Evolutionary conservation across 805 yeast genomes (phyloP).

Genomic region (Candida maris): DNA sequence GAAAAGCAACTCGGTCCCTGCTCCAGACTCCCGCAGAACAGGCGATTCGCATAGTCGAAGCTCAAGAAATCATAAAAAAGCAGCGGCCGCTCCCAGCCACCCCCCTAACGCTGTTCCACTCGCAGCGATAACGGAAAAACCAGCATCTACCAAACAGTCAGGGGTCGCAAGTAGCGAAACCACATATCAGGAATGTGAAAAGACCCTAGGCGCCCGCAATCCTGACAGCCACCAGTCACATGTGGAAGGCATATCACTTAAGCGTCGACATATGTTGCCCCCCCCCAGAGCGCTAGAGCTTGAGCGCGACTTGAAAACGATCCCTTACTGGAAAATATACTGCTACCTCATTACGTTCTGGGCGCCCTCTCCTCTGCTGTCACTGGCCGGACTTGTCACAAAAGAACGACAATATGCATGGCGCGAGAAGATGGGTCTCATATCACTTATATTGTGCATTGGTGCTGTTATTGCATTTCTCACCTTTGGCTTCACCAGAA

Average conservation of each 20-base stretch:
- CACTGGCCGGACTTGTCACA: conserved; percentile 70
- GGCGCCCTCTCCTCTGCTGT: conserved; percentile 78
- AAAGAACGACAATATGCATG: conserved; percentile 89
- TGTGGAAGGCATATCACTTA: no score
- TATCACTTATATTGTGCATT: conserved; percentile 66
- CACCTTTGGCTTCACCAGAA: conserved; percentile 84
- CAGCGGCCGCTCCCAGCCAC: neutral
- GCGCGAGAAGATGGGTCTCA: conserved; percentile 90
- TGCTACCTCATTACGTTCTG: conserved; percentile 83
- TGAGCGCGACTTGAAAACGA: conserved; percentile 18
- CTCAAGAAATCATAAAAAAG: neutral
- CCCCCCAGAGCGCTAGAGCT: conserved; percentile 22
- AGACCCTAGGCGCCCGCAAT: conserved; percentile 7
- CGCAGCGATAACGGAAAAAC: neutral
- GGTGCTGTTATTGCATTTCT: conserved; percentile 81
- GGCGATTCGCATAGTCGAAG: no score
- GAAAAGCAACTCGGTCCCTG: neutral
- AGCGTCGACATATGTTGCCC: conserved; percentile 17
- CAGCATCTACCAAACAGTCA: neutral
- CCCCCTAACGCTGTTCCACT: no score
- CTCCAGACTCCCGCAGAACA: no score
- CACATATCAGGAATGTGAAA: no score
- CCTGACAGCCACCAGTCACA: no score
- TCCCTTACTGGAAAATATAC: conserved; percentile 71
- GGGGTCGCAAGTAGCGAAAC: neutral